phyloP scores from a whole-genome alignment of 768 basidiomycete genomes.

The Suillus sp. region DNA sequence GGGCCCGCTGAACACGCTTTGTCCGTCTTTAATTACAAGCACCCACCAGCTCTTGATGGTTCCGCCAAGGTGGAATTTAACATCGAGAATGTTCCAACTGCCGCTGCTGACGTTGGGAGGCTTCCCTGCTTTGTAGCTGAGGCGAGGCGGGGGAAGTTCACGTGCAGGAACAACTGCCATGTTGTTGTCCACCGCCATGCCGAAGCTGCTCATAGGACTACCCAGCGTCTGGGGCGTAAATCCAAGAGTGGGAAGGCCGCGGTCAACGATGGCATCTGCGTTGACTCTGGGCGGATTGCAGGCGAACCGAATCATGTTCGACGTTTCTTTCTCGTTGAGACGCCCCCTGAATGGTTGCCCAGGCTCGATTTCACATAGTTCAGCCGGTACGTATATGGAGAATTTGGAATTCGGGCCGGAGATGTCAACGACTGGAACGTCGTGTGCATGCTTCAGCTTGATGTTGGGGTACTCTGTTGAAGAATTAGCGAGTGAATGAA shows the following conservation, averaged over 20 bases:
- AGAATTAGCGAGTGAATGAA: slow-evolving; percentile 18
- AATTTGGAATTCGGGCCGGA: slow-evolving; percentile 33
- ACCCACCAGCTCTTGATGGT: slow-evolving; percentile 63
- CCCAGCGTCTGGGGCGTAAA: slow-evolving; percentile 40
- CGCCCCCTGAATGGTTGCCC: slow-evolving; percentile 63
- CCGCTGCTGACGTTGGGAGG: slow-evolving; percentile 53
- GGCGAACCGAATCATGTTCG: slow-evolving; percentile 70
- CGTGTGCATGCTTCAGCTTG: slow-evolving; percentile 44
- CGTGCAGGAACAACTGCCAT: slow-evolving; percentile 71
- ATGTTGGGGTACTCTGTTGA: slow-evolving; percentile 58
- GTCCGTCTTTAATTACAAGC: slow-evolving; percentile 59
- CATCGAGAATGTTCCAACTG: slow-evolving; percentile 76
- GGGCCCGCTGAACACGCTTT: slow-evolving; percentile 39
- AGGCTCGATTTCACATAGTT: slow-evolving; percentile 65
- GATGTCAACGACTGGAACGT: slow-evolving; percentile 62
- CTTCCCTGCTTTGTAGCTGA: slow-evolving; percentile 54
- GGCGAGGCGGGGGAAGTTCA: slow-evolving; percentile 57
- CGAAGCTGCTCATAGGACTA: slow-evolving; percentile 54
- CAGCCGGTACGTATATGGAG: slow-evolving; percentile 58
- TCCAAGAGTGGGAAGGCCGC: slow-evolving; percentile 62
- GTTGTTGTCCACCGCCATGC: slow-evolving; percentile 51
- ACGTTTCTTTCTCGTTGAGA: slow-evolving; percentile 61
- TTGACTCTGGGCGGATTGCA: slow-evolving; percentile 65
- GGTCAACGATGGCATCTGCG: slow-evolving; percentile 54
- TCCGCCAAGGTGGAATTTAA: slow-evolving; percentile 64